phyloP scores from a whole-genome alignment of 2,329 filamentous ascomycete genomes.

The Sporothrix luriei region DNA sequence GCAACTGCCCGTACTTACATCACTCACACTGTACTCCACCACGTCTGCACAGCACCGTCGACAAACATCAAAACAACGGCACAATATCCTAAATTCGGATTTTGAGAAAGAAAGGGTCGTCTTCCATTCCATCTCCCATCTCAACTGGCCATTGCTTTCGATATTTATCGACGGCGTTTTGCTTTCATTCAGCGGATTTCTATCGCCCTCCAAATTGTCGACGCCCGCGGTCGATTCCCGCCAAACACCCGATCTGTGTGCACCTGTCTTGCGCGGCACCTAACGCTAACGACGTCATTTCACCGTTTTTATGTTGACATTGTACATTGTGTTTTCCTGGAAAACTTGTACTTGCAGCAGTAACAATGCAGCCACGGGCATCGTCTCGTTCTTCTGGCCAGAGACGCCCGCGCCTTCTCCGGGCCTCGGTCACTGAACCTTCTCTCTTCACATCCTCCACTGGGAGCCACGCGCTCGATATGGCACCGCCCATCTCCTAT shows the following conservation, averaged over 20 bases:
- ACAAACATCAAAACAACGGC: not conserved
- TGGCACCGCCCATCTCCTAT: constrained; percentile 40
- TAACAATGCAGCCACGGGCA: constrained; percentile 38
- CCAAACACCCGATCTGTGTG: constrained; percentile 7
- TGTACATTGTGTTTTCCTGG: not conserved
- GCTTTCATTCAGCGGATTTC: not conserved
- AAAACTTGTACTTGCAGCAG: not conserved
- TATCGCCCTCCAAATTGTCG: constrained; percentile 14
- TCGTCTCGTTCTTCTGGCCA: constrained; percentile 47
- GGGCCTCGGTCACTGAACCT: constrained; percentile 60
- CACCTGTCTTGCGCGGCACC: not conserved
- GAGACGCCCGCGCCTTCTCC: constrained; percentile 57
- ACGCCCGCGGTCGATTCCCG: constrained; percentile 7
- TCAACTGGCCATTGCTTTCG: not conserved
- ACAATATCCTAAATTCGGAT: not conserved
- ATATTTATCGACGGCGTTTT: not conserved
- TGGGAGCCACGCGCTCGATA: constrained; percentile 55
- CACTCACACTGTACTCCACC: not conserved
- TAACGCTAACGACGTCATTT: constrained; percentile 23
- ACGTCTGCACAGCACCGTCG: not conserved
- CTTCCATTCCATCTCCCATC: not conserved
- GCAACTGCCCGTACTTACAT: not conserved
- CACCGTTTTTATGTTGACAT: not conserved
- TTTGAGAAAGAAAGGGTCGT: not conserved
- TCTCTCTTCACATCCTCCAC: constrained; percentile 59